Evolutionary conservation across 345 rosid species (phyloP).

Genomic region (Combretum micranthum): DNA sequence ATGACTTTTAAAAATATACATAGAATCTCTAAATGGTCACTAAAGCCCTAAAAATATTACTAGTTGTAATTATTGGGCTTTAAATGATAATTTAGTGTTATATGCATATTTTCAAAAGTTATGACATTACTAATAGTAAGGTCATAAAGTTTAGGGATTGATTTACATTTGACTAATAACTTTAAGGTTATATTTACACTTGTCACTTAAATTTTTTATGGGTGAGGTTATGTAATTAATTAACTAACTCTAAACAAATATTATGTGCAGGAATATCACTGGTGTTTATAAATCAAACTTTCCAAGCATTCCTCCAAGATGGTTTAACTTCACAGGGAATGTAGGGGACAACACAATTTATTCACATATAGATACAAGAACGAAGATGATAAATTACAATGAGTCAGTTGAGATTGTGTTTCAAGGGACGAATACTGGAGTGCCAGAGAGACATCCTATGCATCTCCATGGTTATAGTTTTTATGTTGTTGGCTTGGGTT

Average conservation of each 20-base stretch:
- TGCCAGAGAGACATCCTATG: slow-evolving; percentile 25
- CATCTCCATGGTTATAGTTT: slow-evolving; percentile 34
- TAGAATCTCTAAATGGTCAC: no score
- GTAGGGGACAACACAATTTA: neutral
- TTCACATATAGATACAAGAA: slow-evolving; percentile 8
- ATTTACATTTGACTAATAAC: no score
- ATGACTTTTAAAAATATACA: no score
- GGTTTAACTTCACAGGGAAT: slow-evolving; percentile 15
- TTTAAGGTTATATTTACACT: no score
- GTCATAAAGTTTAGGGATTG: no score
- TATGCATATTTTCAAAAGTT: no score
- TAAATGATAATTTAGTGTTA: no score
- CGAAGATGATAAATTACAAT: slow-evolving; percentile 17
- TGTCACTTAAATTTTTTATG: no score
- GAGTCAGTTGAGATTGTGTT: slow-evolving; percentile 20
- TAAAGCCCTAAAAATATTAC: no score
- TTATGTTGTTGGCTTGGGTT: slow-evolving; percentile 21
- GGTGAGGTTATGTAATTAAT: no score
- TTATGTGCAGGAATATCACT: slow-evolving; percentile 2
- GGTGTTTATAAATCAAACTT: slow-evolving; percentile 11
- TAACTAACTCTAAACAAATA: neutral
- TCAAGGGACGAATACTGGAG: slow-evolving; percentile 14
- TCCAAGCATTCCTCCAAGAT: slow-evolving; percentile 13
- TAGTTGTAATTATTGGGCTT: no score
- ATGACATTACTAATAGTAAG: no score